phyloP scores from a whole-genome alignment of 139 green algal genomes.

The Picochlorum sp. region DNA sequence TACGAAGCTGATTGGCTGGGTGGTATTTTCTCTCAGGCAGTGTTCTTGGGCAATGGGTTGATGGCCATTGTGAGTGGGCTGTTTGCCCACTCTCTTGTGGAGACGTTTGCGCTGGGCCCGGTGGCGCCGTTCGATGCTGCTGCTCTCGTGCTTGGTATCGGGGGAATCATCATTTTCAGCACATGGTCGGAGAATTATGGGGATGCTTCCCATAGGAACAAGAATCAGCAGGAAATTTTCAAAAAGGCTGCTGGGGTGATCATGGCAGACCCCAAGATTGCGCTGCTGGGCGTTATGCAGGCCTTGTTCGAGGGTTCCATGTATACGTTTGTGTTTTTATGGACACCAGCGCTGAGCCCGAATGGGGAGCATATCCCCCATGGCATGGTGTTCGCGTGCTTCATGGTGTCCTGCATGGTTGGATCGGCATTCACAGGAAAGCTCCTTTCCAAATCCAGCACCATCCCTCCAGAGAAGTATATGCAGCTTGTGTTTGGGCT shows the following conservation, averaged over 20 bases:
- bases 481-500: conserved; percentile 79
- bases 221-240: conserved; percentile 38
- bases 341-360: conserved; percentile 83
- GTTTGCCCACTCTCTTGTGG: conserved; percentile 80
- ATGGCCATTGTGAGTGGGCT: conserved; percentile 86
- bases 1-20: conserved; percentile 77
- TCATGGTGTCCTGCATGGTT: conserved; percentile 92
- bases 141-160: conserved; percentile 62
- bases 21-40: conserved; percentile 79
- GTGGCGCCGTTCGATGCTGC: conserved; percentile 95
- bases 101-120: conserved; percentile 61
- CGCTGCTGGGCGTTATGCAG: conserved; percentile 83
- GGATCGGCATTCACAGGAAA: conserved; percentile 57
- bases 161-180: conserved; percentile 62
- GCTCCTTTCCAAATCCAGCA: conserved; percentile 33
- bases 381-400: conserved; percentile 91
- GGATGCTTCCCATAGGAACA: conserved; percentile 34
- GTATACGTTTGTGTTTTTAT: conserved; percentile 99
- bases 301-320: conserved; percentile 90
- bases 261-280: conserved; percentile 51
- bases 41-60: conserved; percentile 95
- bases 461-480: conserved; percentile 57
- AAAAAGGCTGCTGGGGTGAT: conserved; percentile 45
- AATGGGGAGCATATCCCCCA: conserved; percentile 83
- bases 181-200: conserved; percentile 94